Base-by-base conservation (phyloP, 164 flowering plant species). In the Aristolochia contorta region DNA sequence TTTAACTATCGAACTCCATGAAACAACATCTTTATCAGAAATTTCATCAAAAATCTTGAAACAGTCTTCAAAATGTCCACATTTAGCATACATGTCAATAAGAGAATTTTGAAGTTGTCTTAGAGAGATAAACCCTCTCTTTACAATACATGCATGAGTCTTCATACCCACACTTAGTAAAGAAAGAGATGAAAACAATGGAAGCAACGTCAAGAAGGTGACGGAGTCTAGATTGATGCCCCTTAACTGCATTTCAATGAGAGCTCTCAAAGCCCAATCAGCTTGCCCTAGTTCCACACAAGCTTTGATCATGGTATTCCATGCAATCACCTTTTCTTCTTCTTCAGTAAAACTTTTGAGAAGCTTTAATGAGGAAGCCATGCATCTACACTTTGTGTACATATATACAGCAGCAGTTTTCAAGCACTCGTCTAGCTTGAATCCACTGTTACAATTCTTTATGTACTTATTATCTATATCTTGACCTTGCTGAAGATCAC, bases 71-170 rank as follows among this genome's bases (percentile, higher is more conserved):
- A 69, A 46, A 4, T 55, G 51, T 51, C 73, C 73, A 60, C 72
- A 73, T 63, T 66, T 73, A 16, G 68, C 70, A 52, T 73, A 69
- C 71, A 69, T 66, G 60, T 73, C 70, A 47, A 73, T 66, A 10
- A 66, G 63, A 20, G 64, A 41, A 66, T 66, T 60, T 24, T 58
- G 63, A 18, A 66, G 16, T 13, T 45, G 23, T 43, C 43, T 59
- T 22, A 59, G 53, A 15, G 12, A 37, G 13, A 43, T 33, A 16
- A 59, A 53, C 18, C 64, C 64, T 59, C 54, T 60, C 54, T 54
- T 66, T 15, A 66, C 20, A 14, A 54, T 25, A 43, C 30, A 51
- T 37, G 64, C 25, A 27, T 66, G 69, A 27, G 30, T 41, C 32
- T 59, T 63, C 58, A 51, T 66, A 53, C 63, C 63, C 45, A 52